Evolutionary conservation across 2,329 filamentous ascomycete genomes (phyloP), one percentile per base, ranked within the genome.

Genomic region (Zalaria obscura): DNA sequence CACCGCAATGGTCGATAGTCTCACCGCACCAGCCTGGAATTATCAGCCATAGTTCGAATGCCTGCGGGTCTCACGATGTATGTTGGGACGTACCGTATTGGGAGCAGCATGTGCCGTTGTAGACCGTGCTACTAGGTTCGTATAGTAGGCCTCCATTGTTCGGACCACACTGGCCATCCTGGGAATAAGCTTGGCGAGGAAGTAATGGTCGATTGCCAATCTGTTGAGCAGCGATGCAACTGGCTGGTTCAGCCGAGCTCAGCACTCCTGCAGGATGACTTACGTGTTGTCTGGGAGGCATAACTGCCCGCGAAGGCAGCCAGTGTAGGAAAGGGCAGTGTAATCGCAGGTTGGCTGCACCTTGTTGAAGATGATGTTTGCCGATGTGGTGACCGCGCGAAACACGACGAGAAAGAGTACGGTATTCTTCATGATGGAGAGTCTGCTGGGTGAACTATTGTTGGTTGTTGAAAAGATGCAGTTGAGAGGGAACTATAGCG

Each of bases 291-390:
- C 45, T 18, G 53, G 42, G 7, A 52, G 52, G 50, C 58, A 65
- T 40, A 58, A 46, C 48, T 64, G 57, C 36, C 62, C 59, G 39
- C 54, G 56, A 39, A 65, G 49, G 45, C 64, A 68, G 18, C 43
- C 46, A 41, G 38, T 52, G 27, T 38, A 49, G n/a, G 33, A 50
- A 5, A 50, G 28, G 1, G 47, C 29, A 26, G 43, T 46, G 42
- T 50, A 49, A 40, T 63, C 52, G 52, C 68, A 72, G 3, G 45
- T 59, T 25, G 69, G 62, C 38, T 66, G 59, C 5, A 68, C 63
- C 56, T 63, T 63, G 32, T 55, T 52, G 52, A 70, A 69, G 45
- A 65, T 62, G 52, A 72, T 70, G 51, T 71, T 72, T 41, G 66
- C 68, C 5, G 40, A 27, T 8, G 35, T 6, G 11, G 29, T 9